Evolutionary conservation across 2,329 filamentous ascomycete species (phyloP), one percentile per base, ranked within the genome.

Genomic region (Pseudopyrenochaeta lycopersici): DNA sequence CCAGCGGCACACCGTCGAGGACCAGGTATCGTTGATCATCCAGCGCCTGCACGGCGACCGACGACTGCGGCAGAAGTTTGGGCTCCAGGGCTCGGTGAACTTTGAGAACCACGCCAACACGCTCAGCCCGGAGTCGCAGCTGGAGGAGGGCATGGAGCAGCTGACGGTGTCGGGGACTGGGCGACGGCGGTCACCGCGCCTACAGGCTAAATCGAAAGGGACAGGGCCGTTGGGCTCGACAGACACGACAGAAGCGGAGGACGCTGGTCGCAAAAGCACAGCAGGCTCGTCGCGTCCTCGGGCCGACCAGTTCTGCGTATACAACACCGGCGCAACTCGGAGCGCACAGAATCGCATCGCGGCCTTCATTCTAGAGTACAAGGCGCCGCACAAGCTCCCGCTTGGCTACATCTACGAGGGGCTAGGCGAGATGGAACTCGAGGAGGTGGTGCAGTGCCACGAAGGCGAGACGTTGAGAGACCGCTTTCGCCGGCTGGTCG

Each of bases 331-430:
- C 47, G 17, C 41, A n/a, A 46, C 29, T 40, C 20, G 48, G 29
- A 48, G 49, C 29, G 21, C 11, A 47, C 47, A 56, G 46, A 49
- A 43, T 35, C 64, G 56, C 30, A 42, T 66, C 15, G 62, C 67
- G 3, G 69, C 64, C 18, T 71, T 63, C 49, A 61, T 75, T 31
- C 67, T 70, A 23, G 76, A 84, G 65, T 81, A 82, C 57, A 84
- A 82, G 67, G 60, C 77, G 14, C 80, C 79, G 0, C 74, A 82
- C 59, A 82, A 83, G 58, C 62, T 84, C 1, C 77, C 77, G 6
- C 64, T 73, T 32, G 60, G 58, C 14, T 73, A 80, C 56, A 77
- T 84, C 45, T 74, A 76, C 30, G 49, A 70, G 18, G 76, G 80
- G 29, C 72, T 84, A 1, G 70, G 75, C 14, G 56, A 68, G 1